A percentile compares a stretch with the other conserved stretches of the same genome.
These are phyloP conservation scores for Chenopodium quinoa DNA, from an alignment of 148 eudicot species.

Conservation along the genomic window DNA sequence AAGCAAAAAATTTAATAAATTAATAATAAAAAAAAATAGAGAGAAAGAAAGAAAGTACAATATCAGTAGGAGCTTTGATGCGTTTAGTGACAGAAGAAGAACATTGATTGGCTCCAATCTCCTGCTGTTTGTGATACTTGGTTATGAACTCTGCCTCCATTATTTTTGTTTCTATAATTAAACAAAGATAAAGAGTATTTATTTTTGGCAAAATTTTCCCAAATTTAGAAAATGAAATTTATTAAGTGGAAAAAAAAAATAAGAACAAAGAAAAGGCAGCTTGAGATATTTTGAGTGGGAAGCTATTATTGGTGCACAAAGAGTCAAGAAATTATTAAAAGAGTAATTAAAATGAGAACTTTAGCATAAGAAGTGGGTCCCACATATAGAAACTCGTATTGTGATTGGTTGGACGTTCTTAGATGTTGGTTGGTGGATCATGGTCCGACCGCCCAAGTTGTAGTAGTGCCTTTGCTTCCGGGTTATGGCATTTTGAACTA, in stretches of 20 bases:
- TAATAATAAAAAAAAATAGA: not conserved
- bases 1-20: not conserved
- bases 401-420: not conserved
- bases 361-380: not conserved
- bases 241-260: not conserved
- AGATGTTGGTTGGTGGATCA: not conserved
- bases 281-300: not conserved
- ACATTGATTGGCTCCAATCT: constrained; percentile 42
- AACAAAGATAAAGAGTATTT: not conserved
- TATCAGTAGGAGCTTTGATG: constrained; percentile 55
- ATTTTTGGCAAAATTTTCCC: not conserved
- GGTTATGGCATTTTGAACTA: not conserved
- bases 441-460: not conserved
- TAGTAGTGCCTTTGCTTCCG: constrained; percentile 8
- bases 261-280: not conserved
- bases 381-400: not conserved
- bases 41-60: constrained; percentile 21
- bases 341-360: too few relatives aligned
- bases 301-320: not conserved
- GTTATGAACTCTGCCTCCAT: constrained; percentile 38
- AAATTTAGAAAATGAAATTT: not conserved
- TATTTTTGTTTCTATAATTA: not conserved
- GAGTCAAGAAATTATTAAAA: not conserved
- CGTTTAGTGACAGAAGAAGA: constrained; percentile 45
- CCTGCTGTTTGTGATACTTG: constrained; percentile 38